phyloP scores from a whole-genome alignment of 495 filamentous ascomycete species.

The Saxophila tyrrhenica region DNA sequence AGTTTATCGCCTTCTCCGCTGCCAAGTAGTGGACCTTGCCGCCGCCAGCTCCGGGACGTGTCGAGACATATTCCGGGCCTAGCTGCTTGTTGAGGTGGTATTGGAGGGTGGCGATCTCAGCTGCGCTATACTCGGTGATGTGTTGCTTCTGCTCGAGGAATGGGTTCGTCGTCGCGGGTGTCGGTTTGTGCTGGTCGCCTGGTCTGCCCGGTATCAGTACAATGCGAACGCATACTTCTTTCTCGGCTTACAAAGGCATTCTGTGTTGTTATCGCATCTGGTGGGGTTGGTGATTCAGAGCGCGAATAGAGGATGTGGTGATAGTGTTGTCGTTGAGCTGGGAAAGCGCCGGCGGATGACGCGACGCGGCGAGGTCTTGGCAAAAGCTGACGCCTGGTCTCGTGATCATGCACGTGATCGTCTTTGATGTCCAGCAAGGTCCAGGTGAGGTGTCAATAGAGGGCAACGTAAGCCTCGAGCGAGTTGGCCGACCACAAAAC shows the following conservation, averaged over 20 bases:
- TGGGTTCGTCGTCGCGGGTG: slow-evolving; percentile 49
- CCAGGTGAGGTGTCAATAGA: not conserved
- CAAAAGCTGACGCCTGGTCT: not conserved
- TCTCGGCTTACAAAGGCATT: slow-evolving; percentile 19
- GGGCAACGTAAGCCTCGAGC: no score
- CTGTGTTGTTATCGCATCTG: slow-evolving; percentile 2
- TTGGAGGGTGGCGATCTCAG: slow-evolving; percentile 81
- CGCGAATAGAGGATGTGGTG: not conserved
- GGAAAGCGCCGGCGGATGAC: not conserved
- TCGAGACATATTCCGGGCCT: slow-evolving; percentile 92
- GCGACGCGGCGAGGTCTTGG: not conserved
- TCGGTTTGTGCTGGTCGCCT: slow-evolving; percentile 62
- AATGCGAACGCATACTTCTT: no score
- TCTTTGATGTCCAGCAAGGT: not conserved
- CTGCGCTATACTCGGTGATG: slow-evolving; percentile 71
- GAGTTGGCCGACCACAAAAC: no score
- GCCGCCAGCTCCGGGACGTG: slow-evolving; percentile 66
- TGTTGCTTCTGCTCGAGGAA: slow-evolving; percentile 60
- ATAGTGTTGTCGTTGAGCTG: not conserved
- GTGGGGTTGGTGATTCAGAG: not conserved
- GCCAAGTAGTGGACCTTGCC: slow-evolving; percentile 82
- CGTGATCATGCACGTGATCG: not conserved
- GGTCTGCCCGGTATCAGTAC: slow-evolving; percentile 39
- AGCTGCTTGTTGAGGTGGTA: slow-evolving; percentile 79
- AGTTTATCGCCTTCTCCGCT: slow-evolving; percentile 85